phyloP scores from a whole-genome alignment of 345 rosid species.

The Acer yangbiense region DNA sequence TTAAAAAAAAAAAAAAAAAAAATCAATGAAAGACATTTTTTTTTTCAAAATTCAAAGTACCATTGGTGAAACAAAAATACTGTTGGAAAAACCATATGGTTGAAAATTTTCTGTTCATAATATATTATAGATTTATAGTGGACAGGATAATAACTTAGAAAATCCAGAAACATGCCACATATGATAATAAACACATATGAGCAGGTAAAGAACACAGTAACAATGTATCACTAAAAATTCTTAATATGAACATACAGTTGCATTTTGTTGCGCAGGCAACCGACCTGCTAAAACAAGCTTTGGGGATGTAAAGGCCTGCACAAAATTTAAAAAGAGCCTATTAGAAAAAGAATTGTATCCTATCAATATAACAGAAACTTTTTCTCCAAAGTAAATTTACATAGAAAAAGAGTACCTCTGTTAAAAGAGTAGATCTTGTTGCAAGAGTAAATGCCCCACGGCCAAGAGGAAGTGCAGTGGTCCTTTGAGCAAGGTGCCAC shows the following conservation, averaged over 20 bases:
- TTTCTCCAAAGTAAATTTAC: slow-evolving; percentile 4
- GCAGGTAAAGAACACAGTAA: slow-evolving; percentile 19
- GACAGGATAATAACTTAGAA: neutral
- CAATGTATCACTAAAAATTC: slow-evolving; percentile 3
- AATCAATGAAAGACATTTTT: neutral
- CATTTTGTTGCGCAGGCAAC: slow-evolving; percentile 97
- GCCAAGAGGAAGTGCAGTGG: slow-evolving; percentile 95
- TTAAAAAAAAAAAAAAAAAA: neutral
- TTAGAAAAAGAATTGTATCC: slow-evolving; percentile 19
- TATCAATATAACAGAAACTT: slow-evolving; percentile 20
- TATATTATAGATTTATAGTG: too few species aligned
- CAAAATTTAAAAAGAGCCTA: slow-evolving; percentile 26
- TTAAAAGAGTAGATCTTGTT: slow-evolving; percentile 86
- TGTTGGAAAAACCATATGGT: neutral
- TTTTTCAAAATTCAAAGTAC: neutral
- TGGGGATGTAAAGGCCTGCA: slow-evolving; percentile 92
- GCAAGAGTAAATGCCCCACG: slow-evolving; percentile 98
- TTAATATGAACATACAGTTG: slow-evolving; percentile 69
- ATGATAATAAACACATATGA: slow-evolving; percentile 12
- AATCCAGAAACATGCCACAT: neutral
- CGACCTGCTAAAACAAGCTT: slow-evolving; percentile 98
- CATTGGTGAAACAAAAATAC: neutral
- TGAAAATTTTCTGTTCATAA: neutral
- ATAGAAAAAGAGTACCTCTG: slow-evolving; percentile 54
- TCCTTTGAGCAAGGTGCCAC: slow-evolving; percentile 96